phyloP scores from a whole-genome alignment of 1,284 basidiomycete genomes.

The Rhodotorula sp. region DNA sequence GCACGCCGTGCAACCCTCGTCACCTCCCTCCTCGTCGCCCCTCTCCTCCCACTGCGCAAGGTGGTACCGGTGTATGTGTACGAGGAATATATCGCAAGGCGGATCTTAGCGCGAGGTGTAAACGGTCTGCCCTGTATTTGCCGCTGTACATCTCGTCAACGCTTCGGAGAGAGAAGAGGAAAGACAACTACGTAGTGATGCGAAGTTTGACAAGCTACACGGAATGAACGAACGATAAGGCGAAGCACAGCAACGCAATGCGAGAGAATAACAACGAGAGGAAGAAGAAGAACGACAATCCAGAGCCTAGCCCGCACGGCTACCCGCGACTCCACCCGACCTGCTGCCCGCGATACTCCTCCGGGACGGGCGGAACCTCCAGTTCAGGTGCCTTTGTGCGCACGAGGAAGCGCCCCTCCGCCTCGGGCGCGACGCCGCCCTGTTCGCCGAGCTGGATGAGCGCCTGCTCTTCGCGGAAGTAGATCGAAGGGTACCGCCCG shows the following conservation, averaged over 20 bases:
- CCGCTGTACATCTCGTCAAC: no score
- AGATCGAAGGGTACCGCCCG: slow-evolving; percentile 31
- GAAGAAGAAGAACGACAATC: background rate
- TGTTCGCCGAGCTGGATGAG: slow-evolving; percentile 29
- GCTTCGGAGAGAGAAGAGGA: no score
- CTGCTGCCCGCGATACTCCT: slow-evolving; percentile 8
- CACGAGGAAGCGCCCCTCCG: slow-evolving; percentile 31
- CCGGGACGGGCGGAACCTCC: slow-evolving; percentile 13
- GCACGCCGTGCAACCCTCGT: fast-evolving
- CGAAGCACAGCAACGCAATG: background rate
- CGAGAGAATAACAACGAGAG: no score
- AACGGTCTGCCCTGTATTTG: no score
- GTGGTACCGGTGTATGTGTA: no score
- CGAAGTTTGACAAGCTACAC: background rate
- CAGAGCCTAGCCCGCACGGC: no score
- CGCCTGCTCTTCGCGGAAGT: slow-evolving; percentile 33
- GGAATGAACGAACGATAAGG: no score
- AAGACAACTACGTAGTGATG: no score
- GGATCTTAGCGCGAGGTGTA: no score
- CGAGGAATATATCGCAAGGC: no score
- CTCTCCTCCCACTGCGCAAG: background rate
- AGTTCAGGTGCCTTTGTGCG: slow-evolving; percentile 11
- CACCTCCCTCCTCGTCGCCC: background rate
- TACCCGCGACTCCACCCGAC: background rate
- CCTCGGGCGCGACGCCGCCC: slow-evolving; percentile 35